Evolutionary conservation across 1,139 yeast genomes (phyloP).

Genomic region (Kurtzmaniella natalensis): DNA sequence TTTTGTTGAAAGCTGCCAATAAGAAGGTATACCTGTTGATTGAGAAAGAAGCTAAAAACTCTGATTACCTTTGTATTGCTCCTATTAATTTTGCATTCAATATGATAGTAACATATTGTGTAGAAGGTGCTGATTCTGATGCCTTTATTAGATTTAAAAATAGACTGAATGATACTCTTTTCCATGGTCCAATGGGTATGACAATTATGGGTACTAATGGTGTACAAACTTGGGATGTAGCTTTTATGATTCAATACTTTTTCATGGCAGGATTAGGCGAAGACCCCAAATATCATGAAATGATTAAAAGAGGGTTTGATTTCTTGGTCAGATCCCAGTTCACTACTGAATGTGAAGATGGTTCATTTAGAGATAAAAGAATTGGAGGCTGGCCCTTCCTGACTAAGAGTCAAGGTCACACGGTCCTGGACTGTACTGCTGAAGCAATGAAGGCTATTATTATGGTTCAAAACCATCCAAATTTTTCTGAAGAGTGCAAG

Average conservation of each 20-base stretch:
- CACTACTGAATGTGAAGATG: constrained; percentile 70
- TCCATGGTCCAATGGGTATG: constrained; percentile 88
- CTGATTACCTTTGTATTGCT: constrained; percentile 83
- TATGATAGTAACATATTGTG: constrained; percentile 61
- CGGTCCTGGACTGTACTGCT: constrained; percentile 96
- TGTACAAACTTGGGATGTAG: constrained; percentile 95
- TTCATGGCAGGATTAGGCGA: constrained; percentile 79
- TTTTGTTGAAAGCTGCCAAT: constrained; percentile 57
- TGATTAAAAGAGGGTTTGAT: constrained; percentile 59
- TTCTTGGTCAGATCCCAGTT: constrained; percentile 83
- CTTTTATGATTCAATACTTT: constrained; percentile 82
- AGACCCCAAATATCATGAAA: constrained; percentile 57
- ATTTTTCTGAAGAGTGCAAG: constrained; percentile 33
- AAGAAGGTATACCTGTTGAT: constrained; percentile 58
- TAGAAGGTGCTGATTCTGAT: constrained; percentile 67
- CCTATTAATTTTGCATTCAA: constrained; percentile 90
- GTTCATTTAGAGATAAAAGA: constrained; percentile 79
- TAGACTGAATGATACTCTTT: constrained; percentile 72
- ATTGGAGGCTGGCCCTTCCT: constrained; percentile 98
- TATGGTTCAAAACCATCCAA: constrained; percentile 74
- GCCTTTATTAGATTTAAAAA: constrained; percentile 52
- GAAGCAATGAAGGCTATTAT: constrained; percentile 92
- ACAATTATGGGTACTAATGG: constrained; percentile 97
- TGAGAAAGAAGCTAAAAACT: constrained; percentile 70
- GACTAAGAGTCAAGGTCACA: constrained; percentile 92